These are phyloP conservation scores for Cenococcum geophilum DNA, from an alignment of 495 filamentous ascomycete genomes.

Conservation along the genomic window DNA sequence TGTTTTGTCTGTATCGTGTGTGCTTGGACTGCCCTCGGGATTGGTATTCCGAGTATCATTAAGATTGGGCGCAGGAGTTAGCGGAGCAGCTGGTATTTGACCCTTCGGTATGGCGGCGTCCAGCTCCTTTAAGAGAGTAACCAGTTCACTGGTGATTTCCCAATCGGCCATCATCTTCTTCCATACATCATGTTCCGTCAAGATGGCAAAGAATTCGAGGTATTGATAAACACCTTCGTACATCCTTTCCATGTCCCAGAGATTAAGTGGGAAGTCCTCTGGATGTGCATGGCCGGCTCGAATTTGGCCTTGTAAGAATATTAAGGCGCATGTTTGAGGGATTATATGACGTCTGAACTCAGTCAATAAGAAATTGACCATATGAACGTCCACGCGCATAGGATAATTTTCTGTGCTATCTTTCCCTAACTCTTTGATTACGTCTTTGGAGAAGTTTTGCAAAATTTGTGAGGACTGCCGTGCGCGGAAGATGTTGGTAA, in stretches of 20 bases:
- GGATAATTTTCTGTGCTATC: constrained; percentile 37
- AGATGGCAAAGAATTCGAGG: constrained; percentile 86
- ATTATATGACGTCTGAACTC: constrained; percentile 88
- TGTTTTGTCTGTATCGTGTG: constrained; percentile 17
- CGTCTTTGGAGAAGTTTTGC: constrained; percentile 15
- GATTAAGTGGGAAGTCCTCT: constrained; percentile 84
- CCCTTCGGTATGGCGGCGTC: constrained; percentile 78
- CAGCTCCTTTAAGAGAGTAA: constrained; percentile 76
- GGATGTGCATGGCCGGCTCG: constrained; percentile 57
- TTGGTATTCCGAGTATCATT: neutral
- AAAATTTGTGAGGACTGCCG: constrained; percentile 34
- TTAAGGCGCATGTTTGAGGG: constrained; percentile 84
- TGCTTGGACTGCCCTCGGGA: constrained; percentile 25
- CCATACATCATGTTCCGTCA: constrained; percentile 59
- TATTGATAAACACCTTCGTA: constrained; percentile 87
- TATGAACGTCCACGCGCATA: constrained; percentile 53
- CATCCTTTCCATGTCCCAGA: constrained; percentile 94
- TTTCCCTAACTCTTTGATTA: constrained; percentile 31
- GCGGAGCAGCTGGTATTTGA: constrained; percentile 46
- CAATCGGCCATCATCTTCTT: constrained; percentile 70
- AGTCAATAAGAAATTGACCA: constrained; percentile 84
- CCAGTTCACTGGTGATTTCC: constrained; percentile 78
- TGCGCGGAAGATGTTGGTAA: constrained; percentile 80
- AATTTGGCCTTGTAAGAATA: constrained; percentile 88
- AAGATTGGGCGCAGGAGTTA: constrained; percentile 9